These are phyloP conservation scores for Ulmus americana DNA, from an alignment of 331 rosid species.

Conservation along the genomic window DNA sequence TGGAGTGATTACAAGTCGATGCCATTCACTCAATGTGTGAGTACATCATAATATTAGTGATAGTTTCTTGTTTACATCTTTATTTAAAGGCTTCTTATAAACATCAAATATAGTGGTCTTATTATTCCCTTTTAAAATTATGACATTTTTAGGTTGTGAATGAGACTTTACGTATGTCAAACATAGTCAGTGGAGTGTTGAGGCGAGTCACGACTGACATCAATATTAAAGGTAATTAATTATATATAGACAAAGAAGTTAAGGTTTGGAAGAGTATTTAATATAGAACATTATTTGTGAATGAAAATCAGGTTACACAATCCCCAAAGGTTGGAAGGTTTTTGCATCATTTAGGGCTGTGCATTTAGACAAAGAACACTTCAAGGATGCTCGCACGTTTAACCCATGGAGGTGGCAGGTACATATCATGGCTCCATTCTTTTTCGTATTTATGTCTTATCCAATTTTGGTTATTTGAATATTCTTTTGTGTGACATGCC, in stretches of 20 bases:
- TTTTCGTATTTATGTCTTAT: too few species aligned
- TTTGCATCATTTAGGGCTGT: conserved; percentile 92
- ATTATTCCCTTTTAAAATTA: background rate
- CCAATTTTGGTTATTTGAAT: too few species aligned
- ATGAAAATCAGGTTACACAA: conserved; percentile 56
- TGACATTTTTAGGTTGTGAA: conserved; percentile 55
- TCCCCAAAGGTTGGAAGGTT: conserved; percentile 89
- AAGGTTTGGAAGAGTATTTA: background rate
- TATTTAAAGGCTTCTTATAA: too few species aligned
- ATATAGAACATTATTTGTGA: background rate
- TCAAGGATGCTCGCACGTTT: conserved; percentile 78
- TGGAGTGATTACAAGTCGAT: conserved; percentile 91
- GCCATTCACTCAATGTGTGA: conserved; percentile 86
- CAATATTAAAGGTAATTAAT: conserved; percentile 52
- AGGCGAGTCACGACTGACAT: conserved; percentile 69
- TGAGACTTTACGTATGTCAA: conserved; percentile 72
- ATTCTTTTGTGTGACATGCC: too few species aligned
- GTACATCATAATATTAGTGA: conserved; percentile 1
- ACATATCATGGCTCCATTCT: background rate
- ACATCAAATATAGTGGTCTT: too few species aligned
- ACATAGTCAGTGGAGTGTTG: conserved; percentile 78
- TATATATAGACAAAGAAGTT: background rate
- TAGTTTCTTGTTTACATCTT: too few species aligned
- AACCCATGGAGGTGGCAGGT: conserved; percentile 99
- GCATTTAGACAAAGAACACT: conserved; percentile 66